Base-by-base conservation (phyloP, 352 stramenopile species). In the Phytophthora pinifolia region DNA sequence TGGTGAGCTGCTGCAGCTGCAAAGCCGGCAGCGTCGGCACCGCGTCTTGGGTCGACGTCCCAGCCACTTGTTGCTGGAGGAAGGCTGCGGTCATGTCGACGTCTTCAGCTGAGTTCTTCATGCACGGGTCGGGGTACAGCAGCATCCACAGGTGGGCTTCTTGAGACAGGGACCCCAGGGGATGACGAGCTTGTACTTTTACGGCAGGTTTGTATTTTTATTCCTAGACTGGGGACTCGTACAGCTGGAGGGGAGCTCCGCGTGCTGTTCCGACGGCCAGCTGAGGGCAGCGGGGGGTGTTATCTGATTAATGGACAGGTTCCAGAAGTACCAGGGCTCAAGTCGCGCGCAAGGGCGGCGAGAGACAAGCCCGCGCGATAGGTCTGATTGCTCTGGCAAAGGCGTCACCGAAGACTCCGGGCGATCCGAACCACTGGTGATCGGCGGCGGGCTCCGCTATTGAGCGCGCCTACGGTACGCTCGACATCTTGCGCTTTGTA, bases 101-200 rank as follows among this genome's bases (percentile, higher is more conserved):
- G 49, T 66, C 54, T 35, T 60, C 49, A 20, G 51, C 14, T 31
- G 54, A 36, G 46, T 74, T 74, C 41, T 70, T 67, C 61, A 74
- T 74, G 48, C 42, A 70, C 25, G 22, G 22, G 22, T 27, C 22
- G 49, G 35, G 35, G 57, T 59, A 62, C 20, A 54, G 64, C 32
- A 70, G 53, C 65, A 70, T 73, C 39, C 61, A 70, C 51, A 36
- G 56, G 25, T 14, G 17, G 33, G 20, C 35, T 41, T 32, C 35
- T 18, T 73, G 55, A 67, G 54, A 66, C 69, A 59, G 63, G 64
- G 64, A 59, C 53, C 22, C 22, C 47, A 55, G 10, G 2, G 22
- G 22, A 27, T 27, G 22, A 6, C 22, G 25, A 29, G 25, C 25
- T 29, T 29, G 46, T 59, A 65, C 56, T 64, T 27, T 27, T 33